Conservation (phyloP, 768 basidiomycete species). For the Cystobasidium onofrii region DNA sequence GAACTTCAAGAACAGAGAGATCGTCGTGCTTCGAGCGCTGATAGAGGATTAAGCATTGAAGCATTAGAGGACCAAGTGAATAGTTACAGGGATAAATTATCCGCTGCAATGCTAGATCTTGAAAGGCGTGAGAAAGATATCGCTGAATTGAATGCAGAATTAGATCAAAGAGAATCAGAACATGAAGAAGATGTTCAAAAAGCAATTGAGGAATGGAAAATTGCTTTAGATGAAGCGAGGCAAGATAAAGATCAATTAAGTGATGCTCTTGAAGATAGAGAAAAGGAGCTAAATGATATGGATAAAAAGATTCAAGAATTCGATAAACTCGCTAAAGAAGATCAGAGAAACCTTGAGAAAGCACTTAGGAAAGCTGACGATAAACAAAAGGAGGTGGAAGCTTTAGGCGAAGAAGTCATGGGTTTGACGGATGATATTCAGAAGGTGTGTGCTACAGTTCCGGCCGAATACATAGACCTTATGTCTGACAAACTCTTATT, state of each 20-base stretch:
- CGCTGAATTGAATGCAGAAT: slow-evolving; percentile 69
- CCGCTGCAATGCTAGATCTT: slow-evolving; percentile 37
- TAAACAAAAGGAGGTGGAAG: slow-evolving; percentile 71
- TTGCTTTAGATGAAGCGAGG: slow-evolving; percentile 70
- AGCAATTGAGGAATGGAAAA: slow-evolving; percentile 26
- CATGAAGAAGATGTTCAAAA: slow-evolving; percentile 40
- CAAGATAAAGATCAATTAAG: slow-evolving; percentile 69
- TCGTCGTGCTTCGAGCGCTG: neutral
- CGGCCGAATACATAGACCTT: neutral
- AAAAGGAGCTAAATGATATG: slow-evolving; percentile 35
- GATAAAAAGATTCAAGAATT: slow-evolving; percentile 35
- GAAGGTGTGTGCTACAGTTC: slow-evolving; percentile 29
- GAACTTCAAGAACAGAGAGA: slow-evolving; percentile 15
- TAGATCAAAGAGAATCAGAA: slow-evolving; percentile 51
- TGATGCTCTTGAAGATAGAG: slow-evolving; percentile 48
- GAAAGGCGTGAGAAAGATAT: slow-evolving; percentile 73
- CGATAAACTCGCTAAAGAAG: slow-evolving; percentile 23
- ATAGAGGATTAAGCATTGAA: slow-evolving; percentile 19
- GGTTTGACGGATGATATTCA: slow-evolving; percentile 40
- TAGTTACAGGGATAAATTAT: slow-evolving; percentile 40
- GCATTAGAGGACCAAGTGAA: slow-evolving; percentile 39
- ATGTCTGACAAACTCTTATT: slow-evolving; percentile 20
- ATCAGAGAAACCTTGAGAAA: slow-evolving; percentile 28
- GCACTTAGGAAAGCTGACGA: slow-evolving; percentile 48
- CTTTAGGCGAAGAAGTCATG: slow-evolving; percentile 48